Base-by-base conservation (phyloP, 2,329 filamentous ascomycete species). In the Biscogniauxia mediterranea region DNA sequence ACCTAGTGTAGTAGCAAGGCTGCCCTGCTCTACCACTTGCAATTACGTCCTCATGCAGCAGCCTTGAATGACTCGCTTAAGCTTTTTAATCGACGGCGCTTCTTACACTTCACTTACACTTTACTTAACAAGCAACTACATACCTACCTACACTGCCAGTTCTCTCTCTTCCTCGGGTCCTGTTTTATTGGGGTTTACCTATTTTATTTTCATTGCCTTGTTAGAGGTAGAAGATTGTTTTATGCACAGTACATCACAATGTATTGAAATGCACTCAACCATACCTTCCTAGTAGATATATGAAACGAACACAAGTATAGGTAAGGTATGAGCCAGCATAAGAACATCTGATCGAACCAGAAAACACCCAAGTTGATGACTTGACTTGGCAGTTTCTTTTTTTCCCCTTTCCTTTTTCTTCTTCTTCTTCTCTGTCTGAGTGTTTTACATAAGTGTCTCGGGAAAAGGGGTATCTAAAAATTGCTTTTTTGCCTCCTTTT, bases 1-100 rank as follows among this genome's bases (percentile, higher is more conserved):
- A 28, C 26, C 26, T 28, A 28, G n/a, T n/a, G 26, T 28, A 28
- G 5, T 28, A 26, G 23, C 56, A 57, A 57, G 56, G 56, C 49
- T 52, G 28, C n/a, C n/a, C n/a, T 25, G n/a, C 15, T 20, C 25
- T 42, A 17, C 20, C 23, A 23, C 46, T 25, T 13, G 26, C 25
- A 32, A 57, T 57, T 57, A 57, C 54, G 54, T 57, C 23, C 49
- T 57, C 56, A 52, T 42, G 49, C 56, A 52, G 56, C 50, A 57
- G 56, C 56, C 56, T 56, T 54, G 52, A 25, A 32, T 19, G 25
- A 28, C 38, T 46, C 7, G 52, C 28, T 19, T 8, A 54, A 52
- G 21, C 50, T 52, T 19, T 25, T 23, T 23, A 9, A 52, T 23
- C 19, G 23, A 19, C 50, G 8, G 7, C 17, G n/a, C 49, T 51